Conservation (phyloP, 2,329 filamentous ascomycete species). For the Aspergillus aculeatus region DNA sequence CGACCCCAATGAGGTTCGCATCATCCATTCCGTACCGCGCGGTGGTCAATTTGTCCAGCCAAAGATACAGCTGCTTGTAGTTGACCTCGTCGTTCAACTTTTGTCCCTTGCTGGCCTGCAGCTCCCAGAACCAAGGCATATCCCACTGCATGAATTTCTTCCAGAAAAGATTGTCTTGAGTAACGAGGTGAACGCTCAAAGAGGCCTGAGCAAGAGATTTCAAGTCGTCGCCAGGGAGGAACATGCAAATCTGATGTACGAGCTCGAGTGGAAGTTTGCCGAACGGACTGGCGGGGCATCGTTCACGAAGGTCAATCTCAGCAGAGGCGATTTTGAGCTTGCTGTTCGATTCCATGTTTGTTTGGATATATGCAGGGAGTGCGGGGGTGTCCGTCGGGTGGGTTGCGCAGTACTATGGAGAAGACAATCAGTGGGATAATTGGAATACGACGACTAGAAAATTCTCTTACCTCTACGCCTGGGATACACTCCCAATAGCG, state of each 20-base stretch:
- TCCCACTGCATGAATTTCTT: constrained; percentile 18
- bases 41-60: constrained; percentile 16
- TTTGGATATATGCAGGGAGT: constrained; percentile 9
- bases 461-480: constrained; percentile 18
- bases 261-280: constrained; percentile 19
- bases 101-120: constrained; percentile 4
- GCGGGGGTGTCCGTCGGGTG: constrained; percentile 17
- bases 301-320: constrained; percentile 9
- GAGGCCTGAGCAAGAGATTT: constrained; percentile 20
- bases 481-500: constrained; percentile 25
- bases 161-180: constrained; percentile 23
- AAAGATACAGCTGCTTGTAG: constrained; percentile 19
- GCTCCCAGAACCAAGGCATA: constrained; percentile 25
- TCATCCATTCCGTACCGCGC: constrained; percentile 21
- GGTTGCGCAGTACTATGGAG: constrained; percentile 17
- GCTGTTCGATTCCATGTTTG: constrained; percentile 6
- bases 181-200: constrained; percentile 16
- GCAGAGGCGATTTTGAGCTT: constrained; percentile 8
- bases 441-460: neutral
- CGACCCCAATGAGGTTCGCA: constrained; percentile 15
- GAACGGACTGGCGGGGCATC: constrained; percentile 18
- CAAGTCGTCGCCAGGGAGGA: constrained; percentile 17
- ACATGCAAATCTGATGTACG: constrained; percentile 20
- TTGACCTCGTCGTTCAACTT: constrained; percentile 12
- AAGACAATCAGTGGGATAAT: neutral